Evolutionary conservation across 345 rosid genomes (phyloP), one percentile per base, ranked within the genome.

Genomic region (Abelmoschus esculentus): DNA sequence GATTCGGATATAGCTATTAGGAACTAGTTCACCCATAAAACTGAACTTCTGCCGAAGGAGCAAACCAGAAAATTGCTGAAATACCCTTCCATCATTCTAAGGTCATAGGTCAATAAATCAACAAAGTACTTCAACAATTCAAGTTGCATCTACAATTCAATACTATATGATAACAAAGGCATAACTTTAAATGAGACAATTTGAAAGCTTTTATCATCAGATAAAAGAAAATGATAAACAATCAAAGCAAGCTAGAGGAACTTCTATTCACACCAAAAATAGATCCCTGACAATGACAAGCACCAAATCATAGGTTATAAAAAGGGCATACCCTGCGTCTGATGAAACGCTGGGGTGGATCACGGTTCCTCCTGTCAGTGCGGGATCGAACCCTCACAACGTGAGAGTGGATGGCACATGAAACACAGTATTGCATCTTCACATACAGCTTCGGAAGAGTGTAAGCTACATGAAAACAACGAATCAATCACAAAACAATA

Each of bases 321-420:
- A 56, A 46, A 47, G 12, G 26, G 42, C 44, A 8, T 81, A 92
- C 98, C 87, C 89, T 86, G 83, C 97, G 96, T 73, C 96, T 84
- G 65, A 80, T 76, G 71, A 88, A 93, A 38, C 98, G 93, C 67
- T 87, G 90, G 0, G 97, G 98, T 0, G 97, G 98, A 52, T 88
- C 91, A 61, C 98, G 91, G 18, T 88, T 86, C 72, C 97, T 89
- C 55, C 98, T 84, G 52, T 88, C 70, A 15, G 95, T 82, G 79
- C 93, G 91, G 11, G 98, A 91, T 4, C 98, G 87, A 46, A 93
- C 98, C 83, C 98, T 88, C 38, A 93, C 97, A 0, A 91, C 99
- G 31, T 90, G 97, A 17, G 99, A 95, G 83, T 95, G 99, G 73
- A 95, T 91, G 1, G 99, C 99, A 75, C 99, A 95, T 0, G 97